Percentiles rank a stretch among this genome's conserved stretches.
These are phyloP conservation scores for Pseudonitzschia delicatissima DNA, from an alignment of 108 stramenopile species.

Conservation along the genomic window DNA sequence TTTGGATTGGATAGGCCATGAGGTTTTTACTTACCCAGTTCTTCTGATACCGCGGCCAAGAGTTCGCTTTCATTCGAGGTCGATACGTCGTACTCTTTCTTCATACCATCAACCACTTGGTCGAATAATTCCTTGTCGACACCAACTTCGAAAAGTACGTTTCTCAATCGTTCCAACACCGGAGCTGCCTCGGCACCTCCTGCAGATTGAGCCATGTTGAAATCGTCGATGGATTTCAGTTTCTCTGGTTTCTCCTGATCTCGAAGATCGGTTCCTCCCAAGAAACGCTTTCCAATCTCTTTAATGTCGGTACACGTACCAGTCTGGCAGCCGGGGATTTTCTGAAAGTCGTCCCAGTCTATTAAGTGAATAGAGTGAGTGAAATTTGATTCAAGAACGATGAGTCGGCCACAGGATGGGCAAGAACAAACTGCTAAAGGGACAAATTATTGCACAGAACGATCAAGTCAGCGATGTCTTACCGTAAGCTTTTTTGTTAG, in stretches of 20 bases:
- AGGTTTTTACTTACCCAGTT: constrained; percentile 42
- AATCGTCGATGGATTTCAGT: constrained; percentile 84
- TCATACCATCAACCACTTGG: constrained; percentile 79
- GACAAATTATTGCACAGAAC: neutral
- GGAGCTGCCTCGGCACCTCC: constrained; percentile 82
- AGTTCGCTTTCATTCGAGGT: constrained; percentile 45
- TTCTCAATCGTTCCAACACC: constrained; percentile 59
- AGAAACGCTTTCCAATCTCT: constrained; percentile 57
- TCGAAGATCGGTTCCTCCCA: constrained; percentile 83
- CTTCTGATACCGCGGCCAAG: constrained; percentile 52
- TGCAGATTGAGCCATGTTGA: constrained; percentile 68
- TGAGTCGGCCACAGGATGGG: neutral
- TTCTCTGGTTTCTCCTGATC: constrained; percentile 46
- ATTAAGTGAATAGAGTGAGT: neutral
- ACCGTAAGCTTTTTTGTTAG: constrained; percentile 59
- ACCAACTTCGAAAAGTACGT: constrained; percentile 69
- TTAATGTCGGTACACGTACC: constrained; percentile 79
- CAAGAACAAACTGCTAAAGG: neutral
- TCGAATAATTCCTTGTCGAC: constrained; percentile 78
- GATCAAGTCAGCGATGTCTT: too few species aligned
- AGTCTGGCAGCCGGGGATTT: constrained; percentile 69
- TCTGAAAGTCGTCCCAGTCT: constrained; percentile 85
- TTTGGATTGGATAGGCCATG: too few species aligned
- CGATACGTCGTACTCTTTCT: constrained; percentile 33
- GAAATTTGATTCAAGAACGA: neutral